Evolutionary conservation across 345 rosid genomes (phyloP).

Genomic region (Gossypium thurberi): DNA sequence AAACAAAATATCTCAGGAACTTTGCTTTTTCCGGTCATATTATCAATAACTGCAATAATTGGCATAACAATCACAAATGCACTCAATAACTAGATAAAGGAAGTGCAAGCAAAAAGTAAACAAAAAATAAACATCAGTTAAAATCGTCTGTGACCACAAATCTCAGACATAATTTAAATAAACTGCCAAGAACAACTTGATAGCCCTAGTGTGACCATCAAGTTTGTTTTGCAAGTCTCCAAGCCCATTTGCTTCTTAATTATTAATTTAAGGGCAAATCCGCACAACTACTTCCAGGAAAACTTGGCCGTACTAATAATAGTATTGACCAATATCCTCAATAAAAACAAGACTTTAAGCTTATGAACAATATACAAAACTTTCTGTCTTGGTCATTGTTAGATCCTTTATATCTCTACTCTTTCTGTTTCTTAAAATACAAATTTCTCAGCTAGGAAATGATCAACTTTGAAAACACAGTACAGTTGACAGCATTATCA

Average conservation of each 20-base stretch:
- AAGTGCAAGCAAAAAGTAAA: not conserved
- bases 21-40: not conserved
- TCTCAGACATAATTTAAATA: not conserved
- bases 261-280: not conserved
- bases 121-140: not conserved
- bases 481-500: not conserved
- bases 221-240: not conserved
- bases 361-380: not conserved
- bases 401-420: not conserved
- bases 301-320: not conserved
- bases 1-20: not conserved
- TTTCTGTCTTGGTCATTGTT: not conserved
- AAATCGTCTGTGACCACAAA: no score
- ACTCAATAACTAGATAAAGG: not conserved
- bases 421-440: not conserved
- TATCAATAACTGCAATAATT: not conserved
- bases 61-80: not conserved
- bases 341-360: not conserved
- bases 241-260: not conserved
- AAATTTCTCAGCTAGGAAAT: not conserved
- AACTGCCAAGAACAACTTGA: not conserved
- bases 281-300: not conserved
- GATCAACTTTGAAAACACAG: not conserved
- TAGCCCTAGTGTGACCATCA: slow-evolving; percentile 1
- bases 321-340: not conserved